Conservation (phyloP, 1,139 yeast species). For the Yamadazyma diddensiae region DNA sequence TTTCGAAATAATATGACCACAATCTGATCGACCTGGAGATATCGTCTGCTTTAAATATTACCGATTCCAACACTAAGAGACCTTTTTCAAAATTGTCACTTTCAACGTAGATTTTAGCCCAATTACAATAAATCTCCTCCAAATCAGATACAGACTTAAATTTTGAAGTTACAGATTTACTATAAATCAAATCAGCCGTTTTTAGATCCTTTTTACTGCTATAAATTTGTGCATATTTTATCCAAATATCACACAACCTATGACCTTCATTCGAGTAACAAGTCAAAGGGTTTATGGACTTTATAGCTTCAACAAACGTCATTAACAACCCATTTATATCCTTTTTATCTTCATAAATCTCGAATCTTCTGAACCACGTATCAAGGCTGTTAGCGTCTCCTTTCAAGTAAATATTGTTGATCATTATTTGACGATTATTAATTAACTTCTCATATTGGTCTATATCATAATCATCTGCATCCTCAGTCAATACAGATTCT, state of each 20-base stretch:
- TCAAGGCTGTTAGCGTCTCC: constrained; percentile 61
- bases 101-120: constrained; percentile 69
- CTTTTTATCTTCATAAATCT: constrained; percentile 21
- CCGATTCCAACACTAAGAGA: constrained; percentile 47
- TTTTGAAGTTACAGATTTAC: constrained; percentile 71
- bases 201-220: constrained; percentile 51
- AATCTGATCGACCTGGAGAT: constrained; percentile 55
- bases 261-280: constrained; percentile 30
- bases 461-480: constrained; percentile 39
- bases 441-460: constrained; percentile 54
- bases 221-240: constrained; percentile 64
- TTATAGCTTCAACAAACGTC: constrained; percentile 65
- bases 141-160: constrained; percentile 61
- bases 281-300: constrained; percentile 61
- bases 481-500: constrained; percentile 9
- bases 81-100: constrained; percentile 47
- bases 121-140: constrained; percentile 63
- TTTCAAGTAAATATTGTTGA: constrained; percentile 66
- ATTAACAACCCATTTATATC: constrained; percentile 43
- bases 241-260: constrained; percentile 61
- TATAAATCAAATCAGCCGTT: constrained; percentile 62
- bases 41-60: constrained; percentile 29
- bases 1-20: constrained; percentile 76
- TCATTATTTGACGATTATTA: constrained; percentile 49
- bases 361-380: constrained; percentile 66